phyloP scores from a whole-genome alignment of 179 eudicot genomes.

The Silene noctiflora region DNA sequence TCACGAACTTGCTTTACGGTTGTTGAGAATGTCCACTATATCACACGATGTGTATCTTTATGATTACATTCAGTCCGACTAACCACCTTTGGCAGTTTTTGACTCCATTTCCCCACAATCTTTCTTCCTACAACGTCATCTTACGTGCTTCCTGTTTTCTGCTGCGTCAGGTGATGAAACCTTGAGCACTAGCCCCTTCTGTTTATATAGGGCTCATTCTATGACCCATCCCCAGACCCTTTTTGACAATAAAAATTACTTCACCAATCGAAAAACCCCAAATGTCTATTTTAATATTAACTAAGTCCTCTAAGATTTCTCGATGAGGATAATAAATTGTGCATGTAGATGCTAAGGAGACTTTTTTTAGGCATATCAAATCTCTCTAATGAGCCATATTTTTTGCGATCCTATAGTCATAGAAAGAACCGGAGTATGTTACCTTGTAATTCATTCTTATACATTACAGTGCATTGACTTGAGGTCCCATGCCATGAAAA shows the following conservation, averaged over 20 bases:
- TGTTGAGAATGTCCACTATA: background rate
- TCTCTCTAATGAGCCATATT: background rate
- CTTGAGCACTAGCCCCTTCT: background rate
- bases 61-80: background rate
- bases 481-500: no score
- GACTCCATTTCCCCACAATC: background rate
- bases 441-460: background rate
- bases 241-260: background rate
- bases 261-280: background rate
- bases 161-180: background rate
- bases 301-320: background rate
- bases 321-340: background rate
- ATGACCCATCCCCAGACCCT: background rate
- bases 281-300: background rate
- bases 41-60: background rate
- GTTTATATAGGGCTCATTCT: no score
- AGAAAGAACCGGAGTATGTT: background rate
- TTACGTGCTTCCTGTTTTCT: background rate
- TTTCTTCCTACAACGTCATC: background rate
- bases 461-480: no score
- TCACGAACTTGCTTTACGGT: background rate
- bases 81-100: background rate
- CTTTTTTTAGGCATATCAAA: background rate
- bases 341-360: background rate
- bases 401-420: background rate